Evolutionary conservation across 192 early-diverging fungal genomes (phyloP).

Genomic region (Coemansia sp.): DNA sequence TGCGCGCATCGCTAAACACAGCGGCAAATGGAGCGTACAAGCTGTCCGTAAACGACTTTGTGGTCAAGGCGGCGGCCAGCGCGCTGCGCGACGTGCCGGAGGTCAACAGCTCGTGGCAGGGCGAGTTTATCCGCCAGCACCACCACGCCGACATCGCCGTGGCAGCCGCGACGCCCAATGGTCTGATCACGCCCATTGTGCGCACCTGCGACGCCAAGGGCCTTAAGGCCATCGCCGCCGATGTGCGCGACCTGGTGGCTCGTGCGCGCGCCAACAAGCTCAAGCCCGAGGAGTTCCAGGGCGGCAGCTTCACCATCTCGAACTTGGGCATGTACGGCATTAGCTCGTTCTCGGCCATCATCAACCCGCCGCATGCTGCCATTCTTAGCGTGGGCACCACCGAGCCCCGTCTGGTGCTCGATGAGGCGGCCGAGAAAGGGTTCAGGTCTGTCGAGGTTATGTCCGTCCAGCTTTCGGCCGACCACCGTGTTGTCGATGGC

Average conservation of each 20-base stretch:
- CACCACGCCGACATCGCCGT: conserved; percentile 89
- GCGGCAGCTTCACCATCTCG: conserved; percentile 95
- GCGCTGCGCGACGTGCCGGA: conserved; percentile 89
- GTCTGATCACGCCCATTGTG: conserved; percentile 96
- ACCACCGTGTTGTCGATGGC: conserved; percentile 95
- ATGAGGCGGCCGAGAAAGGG: conserved; percentile 57
- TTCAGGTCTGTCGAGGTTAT: conserved; percentile 71
- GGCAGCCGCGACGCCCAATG: conserved; percentile 90
- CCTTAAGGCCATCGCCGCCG: conserved; percentile 76
- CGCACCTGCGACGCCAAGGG: conserved; percentile 78
- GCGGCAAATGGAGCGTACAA: conserved; percentile 86
- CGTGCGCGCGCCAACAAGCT: conserved; percentile 86
- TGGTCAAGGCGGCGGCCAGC: conserved; percentile 90
- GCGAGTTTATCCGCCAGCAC: conserved; percentile 89
- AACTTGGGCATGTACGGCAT: conserved; percentile 98
- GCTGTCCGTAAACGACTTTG: conserved; percentile 96
- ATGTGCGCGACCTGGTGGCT: conserved; percentile 77
- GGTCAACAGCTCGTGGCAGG: conserved; percentile 77
- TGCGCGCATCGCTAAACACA: conserved; percentile 86
- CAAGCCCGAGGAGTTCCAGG: conserved; percentile 94
- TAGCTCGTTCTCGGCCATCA: conserved; percentile 93
- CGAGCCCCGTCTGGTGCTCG: conserved; percentile 70
- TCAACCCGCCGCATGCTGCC: conserved; percentile 90
- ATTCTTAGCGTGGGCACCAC: conserved; percentile 90
- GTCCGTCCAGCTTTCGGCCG: conserved; percentile 82